Conservation (phyloP, 2,329 filamentous ascomycete species). For the Cryoendolithus antarcticus region DNA sequence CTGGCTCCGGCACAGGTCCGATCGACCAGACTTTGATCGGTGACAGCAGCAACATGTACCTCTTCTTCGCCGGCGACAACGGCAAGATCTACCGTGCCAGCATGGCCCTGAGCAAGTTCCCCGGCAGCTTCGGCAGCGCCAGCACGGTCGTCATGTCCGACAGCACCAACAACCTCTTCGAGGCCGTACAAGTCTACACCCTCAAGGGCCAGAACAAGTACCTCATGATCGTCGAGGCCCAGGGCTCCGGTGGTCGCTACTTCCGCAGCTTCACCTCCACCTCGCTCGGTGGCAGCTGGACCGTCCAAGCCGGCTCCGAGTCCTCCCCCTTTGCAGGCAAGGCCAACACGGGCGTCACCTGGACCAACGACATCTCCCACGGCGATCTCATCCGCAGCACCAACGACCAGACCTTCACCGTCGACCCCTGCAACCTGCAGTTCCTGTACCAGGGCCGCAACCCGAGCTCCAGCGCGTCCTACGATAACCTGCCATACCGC, state of each 20-base stretch:
- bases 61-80: constrained; percentile 58
- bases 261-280: constrained; percentile 55
- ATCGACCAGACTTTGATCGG: constrained; percentile 56
- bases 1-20: constrained; percentile 35
- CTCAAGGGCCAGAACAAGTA: constrained; percentile 43
- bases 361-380: constrained; percentile 57
- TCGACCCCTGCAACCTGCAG: constrained; percentile 54
- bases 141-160: constrained; percentile 42
- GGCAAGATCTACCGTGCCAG: constrained; percentile 52
- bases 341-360: constrained; percentile 50
- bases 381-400: constrained; percentile 48
- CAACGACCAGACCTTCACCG: constrained; percentile 48
- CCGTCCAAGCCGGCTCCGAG: constrained; percentile 43
- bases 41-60: constrained; percentile 49
- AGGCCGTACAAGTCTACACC: constrained; percentile 55
- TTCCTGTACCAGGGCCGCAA: constrained; percentile 50
- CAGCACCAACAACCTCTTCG: constrained; percentile 46
- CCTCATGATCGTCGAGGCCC: constrained; percentile 56
- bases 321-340: constrained; percentile 53
- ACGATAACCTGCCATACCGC: constrained; percentile 41
- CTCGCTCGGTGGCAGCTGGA: constrained; percentile 46
- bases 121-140: constrained; percentile 43
- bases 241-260: constrained; percentile 46
- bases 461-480: constrained; percentile 33
- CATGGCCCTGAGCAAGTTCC: constrained; percentile 53